Percentiles rank a stretch among this genome's conserved stretches.
Evolutionary conservation across 2,329 filamentous ascomycete species (phyloP).

Genomic region (Trichoderma gracile): DNA sequence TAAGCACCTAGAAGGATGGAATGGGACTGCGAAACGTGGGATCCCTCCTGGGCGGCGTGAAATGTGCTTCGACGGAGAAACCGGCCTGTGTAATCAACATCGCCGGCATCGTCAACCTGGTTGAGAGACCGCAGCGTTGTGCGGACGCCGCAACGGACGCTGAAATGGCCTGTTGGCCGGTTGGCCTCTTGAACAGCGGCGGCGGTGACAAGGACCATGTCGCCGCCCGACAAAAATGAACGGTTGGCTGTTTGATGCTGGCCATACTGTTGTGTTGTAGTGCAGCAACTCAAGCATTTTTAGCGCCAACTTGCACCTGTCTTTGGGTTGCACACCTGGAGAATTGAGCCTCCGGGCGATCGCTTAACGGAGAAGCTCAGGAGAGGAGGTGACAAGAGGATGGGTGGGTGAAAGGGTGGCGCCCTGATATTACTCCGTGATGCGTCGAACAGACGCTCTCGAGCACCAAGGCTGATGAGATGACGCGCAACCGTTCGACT

Average conservation of each 20-base stretch:
- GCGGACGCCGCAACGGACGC: not conserved
- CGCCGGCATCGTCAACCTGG: not conserved
- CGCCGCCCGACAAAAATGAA: not conserved
- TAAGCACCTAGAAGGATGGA: slow-evolving; percentile 9
- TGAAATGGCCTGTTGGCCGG: not conserved
- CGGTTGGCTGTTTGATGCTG: not conserved
- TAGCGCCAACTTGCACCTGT: not conserved
- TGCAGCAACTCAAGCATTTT: not conserved
- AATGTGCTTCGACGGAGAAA: not conserved
- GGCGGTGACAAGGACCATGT: not conserved
- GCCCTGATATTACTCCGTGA: not conserved
- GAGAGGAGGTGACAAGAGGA: not conserved
- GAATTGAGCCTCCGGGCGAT: slow-evolving; percentile 5
- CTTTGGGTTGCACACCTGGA: not conserved
- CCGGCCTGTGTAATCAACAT: not conserved
- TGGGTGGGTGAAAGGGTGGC: not conserved
- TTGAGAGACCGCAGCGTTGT: not conserved
- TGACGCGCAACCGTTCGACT: not conserved
- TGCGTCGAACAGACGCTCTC: not conserved
- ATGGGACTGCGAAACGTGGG: slow-evolving; percentile 19
- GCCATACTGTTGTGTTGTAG: not conserved
- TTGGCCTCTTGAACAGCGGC: not conserved
- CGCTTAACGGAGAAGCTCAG: not conserved
- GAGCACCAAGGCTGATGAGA: not conserved
- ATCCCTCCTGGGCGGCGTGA: slow-evolving; percentile 3